Conservation (phyloP, 768 basidiomycete genomes). For the Hygrophorus pudorinus region DNA sequence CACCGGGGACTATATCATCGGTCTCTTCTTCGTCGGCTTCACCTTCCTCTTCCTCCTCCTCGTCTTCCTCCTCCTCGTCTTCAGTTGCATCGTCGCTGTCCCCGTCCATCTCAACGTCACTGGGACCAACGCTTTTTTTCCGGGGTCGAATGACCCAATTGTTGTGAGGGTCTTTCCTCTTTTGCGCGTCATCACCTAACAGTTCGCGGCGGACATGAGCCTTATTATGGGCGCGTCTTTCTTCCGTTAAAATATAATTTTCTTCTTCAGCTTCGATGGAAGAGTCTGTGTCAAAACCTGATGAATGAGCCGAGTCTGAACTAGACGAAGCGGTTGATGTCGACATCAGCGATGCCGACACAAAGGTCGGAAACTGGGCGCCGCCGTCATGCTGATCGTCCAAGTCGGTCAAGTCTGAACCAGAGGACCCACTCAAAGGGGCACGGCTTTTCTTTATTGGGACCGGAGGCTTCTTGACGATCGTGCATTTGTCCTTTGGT, state of each 20-base stretch:
- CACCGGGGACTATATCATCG: constrained; percentile 28
- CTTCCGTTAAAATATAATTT: constrained; percentile 43
- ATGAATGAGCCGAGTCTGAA: constrained; percentile 27
- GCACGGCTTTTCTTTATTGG: constrained; percentile 26
- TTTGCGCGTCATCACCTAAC: constrained; percentile 38
- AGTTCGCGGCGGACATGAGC: constrained; percentile 54
- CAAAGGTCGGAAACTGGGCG: constrained; percentile 52
- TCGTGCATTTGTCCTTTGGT: constrained; percentile 21
- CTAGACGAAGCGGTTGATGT: constrained; percentile 37
- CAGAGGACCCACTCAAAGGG: constrained; percentile 18
- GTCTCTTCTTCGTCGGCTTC: constrained; percentile 32
- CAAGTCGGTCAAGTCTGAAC: constrained; percentile 28
- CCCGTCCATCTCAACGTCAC: constrained; percentile 56
- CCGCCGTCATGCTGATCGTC: constrained; percentile 19
- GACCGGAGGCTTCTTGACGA: constrained; percentile 20
- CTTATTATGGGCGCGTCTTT: constrained; percentile 26
- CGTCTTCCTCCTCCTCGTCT: constrained; percentile 47
- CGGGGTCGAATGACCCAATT: constrained; percentile 65
- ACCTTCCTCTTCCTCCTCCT: constrained; percentile 22
- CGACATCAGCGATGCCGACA: constrained; percentile 51
- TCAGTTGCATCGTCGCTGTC: constrained; percentile 49
- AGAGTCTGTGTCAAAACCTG: constrained; percentile 42
- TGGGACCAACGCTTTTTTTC: constrained; percentile 57
- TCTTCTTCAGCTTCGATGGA: constrained; percentile 55
- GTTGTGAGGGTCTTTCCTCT: constrained; percentile 31